Percentiles rank a stretch among this genome's conserved stretches.
These are phyloP conservation scores for Rubroshorea leprosula DNA, from an alignment of 345 rosid species.

Conservation along the genomic window DNA sequence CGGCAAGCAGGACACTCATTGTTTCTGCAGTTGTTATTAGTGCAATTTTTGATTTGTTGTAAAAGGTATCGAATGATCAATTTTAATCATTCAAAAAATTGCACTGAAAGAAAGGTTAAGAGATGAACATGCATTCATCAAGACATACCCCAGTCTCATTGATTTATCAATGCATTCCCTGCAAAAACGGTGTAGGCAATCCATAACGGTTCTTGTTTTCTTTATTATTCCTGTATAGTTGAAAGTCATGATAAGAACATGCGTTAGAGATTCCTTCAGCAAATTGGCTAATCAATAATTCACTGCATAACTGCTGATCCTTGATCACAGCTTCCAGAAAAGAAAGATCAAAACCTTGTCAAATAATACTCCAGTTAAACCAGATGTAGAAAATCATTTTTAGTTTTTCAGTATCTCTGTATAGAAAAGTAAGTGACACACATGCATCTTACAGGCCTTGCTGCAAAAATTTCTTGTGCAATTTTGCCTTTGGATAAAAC, in stretches of 20 bases:
- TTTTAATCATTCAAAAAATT: slow-evolving; percentile 13
- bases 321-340: background rate
- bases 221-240: slow-evolving; percentile 66
- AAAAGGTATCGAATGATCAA: background rate
- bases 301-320: background rate
- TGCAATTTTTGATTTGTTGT: background rate
- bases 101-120: slow-evolving; percentile 9
- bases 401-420: background rate
- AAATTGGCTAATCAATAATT: background rate
- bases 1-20: slow-evolving; percentile 99
- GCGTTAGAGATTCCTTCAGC: background rate
- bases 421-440: background rate
- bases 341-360: slow-evolving; percentile 1
- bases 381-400: background rate
- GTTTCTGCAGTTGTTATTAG: slow-evolving; percentile 50
- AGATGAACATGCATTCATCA: background rate
- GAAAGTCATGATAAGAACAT: slow-evolving; percentile 8
- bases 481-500: slow-evolving; percentile 2
- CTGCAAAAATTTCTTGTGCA: background rate
- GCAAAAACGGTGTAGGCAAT: slow-evolving; percentile 91
- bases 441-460: background rate
- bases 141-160: slow-evolving; percentile 86
- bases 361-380: background rate
- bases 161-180: slow-evolving; percentile 95
- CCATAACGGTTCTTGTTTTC: slow-evolving; percentile 96